Evolutionary conservation across 179 eudicot species (phyloP).

Genomic region (Actinidia chinensis): DNA sequence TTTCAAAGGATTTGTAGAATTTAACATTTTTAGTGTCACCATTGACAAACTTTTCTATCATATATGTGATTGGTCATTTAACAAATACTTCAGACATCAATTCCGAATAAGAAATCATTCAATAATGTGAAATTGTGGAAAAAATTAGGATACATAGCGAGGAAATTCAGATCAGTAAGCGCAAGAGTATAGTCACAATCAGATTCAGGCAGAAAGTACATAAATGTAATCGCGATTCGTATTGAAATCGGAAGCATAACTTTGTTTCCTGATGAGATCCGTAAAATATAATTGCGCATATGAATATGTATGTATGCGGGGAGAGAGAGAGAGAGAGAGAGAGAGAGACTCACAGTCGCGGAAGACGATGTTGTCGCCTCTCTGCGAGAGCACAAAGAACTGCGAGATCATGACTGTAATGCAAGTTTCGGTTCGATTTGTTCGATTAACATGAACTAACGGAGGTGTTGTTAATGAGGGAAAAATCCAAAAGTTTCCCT

Average conservation of each 20-base stretch:
- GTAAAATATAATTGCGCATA: background rate
- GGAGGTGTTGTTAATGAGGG: too few relatives aligned
- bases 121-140: background rate
- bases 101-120: background rate
- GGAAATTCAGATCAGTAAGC: constrained; percentile 3
- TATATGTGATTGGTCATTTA: background rate
- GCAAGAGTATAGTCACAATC: background rate
- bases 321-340: constrained; percentile 25
- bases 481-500: too few relatives aligned
- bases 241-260: background rate
- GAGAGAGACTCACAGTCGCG: constrained; percentile 65
- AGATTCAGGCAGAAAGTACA: background rate
- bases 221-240: background rate
- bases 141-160: constrained; percentile 3
- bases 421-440: too few relatives aligned
- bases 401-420: constrained; percentile 67
- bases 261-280: background rate
- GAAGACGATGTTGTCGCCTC: constrained; percentile 96
- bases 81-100: background rate
- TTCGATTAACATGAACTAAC: too few relatives aligned
- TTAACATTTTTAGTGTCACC: background rate
- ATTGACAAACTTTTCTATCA: background rate
- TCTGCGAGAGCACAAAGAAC: constrained; percentile 85
- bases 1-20: too few relatives aligned
- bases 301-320: background rate